Conservation (phyloP, 768 basidiomycete species). For the Xanthoconium purpureum region DNA sequence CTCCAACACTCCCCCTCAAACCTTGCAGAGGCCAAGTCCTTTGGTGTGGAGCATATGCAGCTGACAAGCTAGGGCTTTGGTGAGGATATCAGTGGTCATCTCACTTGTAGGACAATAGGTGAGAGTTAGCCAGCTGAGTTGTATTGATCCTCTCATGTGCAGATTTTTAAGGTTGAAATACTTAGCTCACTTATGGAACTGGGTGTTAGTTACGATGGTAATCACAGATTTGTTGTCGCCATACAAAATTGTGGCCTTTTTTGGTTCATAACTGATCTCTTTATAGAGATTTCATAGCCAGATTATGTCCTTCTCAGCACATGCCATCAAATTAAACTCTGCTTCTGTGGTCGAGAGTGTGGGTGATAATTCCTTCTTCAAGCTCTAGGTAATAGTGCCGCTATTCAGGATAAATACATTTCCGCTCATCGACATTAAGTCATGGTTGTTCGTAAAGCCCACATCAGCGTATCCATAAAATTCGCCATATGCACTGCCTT, state of each 20-base stretch:
- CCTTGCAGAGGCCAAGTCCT: too few relatives aligned
- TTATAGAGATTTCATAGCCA: slow-evolving; percentile 29
- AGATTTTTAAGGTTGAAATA: slow-evolving; percentile 18
- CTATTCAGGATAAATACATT: background rate
- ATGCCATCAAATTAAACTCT: slow-evolving; percentile 3
- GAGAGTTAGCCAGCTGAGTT: too few relatives aligned
- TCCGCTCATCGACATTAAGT: slow-evolving; percentile 3
- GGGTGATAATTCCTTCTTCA: slow-evolving; percentile 29
- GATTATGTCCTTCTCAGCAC: background rate
- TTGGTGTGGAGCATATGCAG: too few relatives aligned
- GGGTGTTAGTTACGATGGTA: slow-evolving; percentile 17
- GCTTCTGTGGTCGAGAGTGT: background rate
- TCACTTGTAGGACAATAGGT: too few relatives aligned
- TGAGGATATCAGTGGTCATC: too few relatives aligned
- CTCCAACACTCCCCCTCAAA: too few relatives aligned
- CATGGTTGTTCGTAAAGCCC: slow-evolving; percentile 24
- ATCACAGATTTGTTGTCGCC: slow-evolving; percentile 28
- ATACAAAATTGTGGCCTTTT: slow-evolving; percentile 11
- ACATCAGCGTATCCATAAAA: slow-evolving; percentile 24
- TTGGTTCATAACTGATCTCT: slow-evolving; percentile 28
- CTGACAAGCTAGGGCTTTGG: too few relatives aligned
- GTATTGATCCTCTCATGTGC: too few relatives aligned
- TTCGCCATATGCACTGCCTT: background rate
- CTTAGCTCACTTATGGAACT: background rate
- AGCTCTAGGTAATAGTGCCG: slow-evolving; percentile 25